Conservation (phyloP, 1,139 yeast genomes). For the Hansenula sp. region DNA sequence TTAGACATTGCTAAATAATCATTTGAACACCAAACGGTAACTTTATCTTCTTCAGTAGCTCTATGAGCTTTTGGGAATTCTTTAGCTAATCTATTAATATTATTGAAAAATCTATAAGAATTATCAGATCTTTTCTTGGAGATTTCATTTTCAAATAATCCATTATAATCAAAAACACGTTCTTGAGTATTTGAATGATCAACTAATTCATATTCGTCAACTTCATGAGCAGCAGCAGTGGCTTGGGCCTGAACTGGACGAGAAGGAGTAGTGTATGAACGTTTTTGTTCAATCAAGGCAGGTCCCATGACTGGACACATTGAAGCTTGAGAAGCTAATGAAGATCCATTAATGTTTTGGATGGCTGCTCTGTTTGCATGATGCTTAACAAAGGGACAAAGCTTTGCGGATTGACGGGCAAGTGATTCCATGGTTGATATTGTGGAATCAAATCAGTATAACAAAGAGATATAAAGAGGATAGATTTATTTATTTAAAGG, state of each 20-base stretch:
- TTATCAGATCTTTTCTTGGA: constrained; percentile 76
- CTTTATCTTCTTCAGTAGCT: constrained; percentile 68
- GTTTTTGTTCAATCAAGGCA: constrained; percentile 44
- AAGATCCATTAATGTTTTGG: constrained; percentile 45
- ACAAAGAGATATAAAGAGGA: too few relatives aligned
- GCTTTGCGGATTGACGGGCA: constrained; percentile 70
- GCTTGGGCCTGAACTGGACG: constrained; percentile 50
- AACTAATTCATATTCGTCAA: constrained; percentile 29
- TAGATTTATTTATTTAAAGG: background rate
- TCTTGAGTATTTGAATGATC: constrained; percentile 36
- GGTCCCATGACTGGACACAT: constrained; percentile 88
- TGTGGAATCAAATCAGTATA: too few relatives aligned
- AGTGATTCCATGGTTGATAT: constrained; percentile 91
- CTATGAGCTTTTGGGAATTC: constrained; percentile 95
- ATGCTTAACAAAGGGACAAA: constrained; percentile 79
- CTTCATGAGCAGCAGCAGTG: constrained; percentile 31
- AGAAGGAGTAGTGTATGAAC: constrained; percentile 52
- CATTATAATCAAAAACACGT: constrained; percentile 57
- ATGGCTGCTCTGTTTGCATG: constrained; percentile 60
- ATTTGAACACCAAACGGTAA: constrained; percentile 98
- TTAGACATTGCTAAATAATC: constrained; percentile 95
- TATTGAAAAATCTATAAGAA: constrained; percentile 93
- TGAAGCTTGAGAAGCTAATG: constrained; percentile 58
- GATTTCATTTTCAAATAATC: constrained; percentile 58
- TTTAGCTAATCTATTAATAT: constrained; percentile 89